phyloP scores from a whole-genome alignment of 257 asterid species.

The Dorcoceras hygrometricum region DNA sequence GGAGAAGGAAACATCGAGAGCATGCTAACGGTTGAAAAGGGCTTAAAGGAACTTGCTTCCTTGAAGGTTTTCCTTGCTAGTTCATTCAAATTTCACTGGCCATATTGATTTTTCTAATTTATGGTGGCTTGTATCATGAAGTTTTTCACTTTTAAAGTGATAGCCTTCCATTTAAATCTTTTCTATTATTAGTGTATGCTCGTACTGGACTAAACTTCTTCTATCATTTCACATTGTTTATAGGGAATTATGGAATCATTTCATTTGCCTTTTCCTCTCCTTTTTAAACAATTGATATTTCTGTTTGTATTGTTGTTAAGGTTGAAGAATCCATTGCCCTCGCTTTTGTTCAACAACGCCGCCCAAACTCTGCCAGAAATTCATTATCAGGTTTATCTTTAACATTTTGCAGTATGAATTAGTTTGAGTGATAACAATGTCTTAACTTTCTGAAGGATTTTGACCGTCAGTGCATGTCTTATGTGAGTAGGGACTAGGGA shows the following conservation, averaged over 20 bases:
- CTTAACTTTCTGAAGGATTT: conserved; percentile 21
- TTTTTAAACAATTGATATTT: background rate
- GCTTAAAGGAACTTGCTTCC: conserved; percentile 85
- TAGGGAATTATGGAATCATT: background rate
- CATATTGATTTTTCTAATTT: conserved; percentile 10
- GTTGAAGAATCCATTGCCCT: conserved; percentile 90
- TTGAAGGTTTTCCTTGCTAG: conserved; percentile 55
- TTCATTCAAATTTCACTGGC: conserved; percentile 12
- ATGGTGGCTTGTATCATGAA: background rate
- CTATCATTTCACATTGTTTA: background rate
- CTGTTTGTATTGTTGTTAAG: conserved; percentile 32
- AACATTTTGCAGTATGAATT: conserved; percentile 12
- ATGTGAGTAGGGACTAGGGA: background rate
- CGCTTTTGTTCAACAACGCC: conserved; percentile 86
- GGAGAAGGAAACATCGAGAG: conserved; percentile 98
- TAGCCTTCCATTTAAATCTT: background rate
- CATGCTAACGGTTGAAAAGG: conserved; percentile 93
- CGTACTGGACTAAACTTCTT: background rate
- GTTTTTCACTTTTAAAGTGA: background rate
- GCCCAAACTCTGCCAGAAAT: conserved; percentile 70
- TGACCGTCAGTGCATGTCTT: conserved; percentile 2
- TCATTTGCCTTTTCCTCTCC: too few species aligned
- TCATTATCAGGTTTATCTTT: conserved; percentile 63
- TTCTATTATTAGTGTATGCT: background rate
- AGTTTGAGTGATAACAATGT: conserved; percentile 2